These are phyloP conservation scores for Monilinia polystroma DNA, from an alignment of 2,329 filamentous ascomycete species.

Conservation along the genomic window DNA sequence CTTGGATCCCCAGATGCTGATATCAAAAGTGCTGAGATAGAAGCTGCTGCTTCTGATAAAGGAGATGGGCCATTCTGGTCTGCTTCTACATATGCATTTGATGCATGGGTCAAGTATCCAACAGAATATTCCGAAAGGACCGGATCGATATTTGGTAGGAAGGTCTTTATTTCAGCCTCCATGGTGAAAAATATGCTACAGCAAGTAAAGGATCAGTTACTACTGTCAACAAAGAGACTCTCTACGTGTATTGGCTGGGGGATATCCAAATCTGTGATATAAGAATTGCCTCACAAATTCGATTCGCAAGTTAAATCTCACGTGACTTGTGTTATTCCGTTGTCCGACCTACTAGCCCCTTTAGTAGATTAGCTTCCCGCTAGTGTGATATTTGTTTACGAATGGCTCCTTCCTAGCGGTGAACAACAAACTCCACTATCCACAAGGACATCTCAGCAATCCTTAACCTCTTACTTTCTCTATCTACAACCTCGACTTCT, in stretches of 20 bases:
- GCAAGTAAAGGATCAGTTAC: not conserved
- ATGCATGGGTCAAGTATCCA: constrained; percentile 92
- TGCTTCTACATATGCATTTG: constrained; percentile 74
- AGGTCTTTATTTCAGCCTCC: constrained; percentile 83
- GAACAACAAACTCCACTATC: constrained; percentile 30
- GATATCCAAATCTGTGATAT: not conserved
- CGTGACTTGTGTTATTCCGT: not conserved
- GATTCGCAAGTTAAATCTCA: constrained; percentile 2
- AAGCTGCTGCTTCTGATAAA: constrained; percentile 76
- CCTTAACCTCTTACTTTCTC: constrained; percentile 31
- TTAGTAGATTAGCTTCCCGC: not conserved
- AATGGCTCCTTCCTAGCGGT: constrained; percentile 24
- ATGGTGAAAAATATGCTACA: constrained; percentile 47
- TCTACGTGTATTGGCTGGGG: not conserved
- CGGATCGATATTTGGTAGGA: constrained; percentile 84
- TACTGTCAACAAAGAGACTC: constrained; percentile 1
- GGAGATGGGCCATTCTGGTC: constrained; percentile 71
- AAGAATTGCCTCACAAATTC: constrained; percentile 9
- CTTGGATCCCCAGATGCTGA: constrained; percentile 88
- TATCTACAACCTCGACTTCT: constrained; percentile 26
- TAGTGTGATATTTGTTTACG: constrained; percentile 24
- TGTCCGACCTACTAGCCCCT: not conserved
- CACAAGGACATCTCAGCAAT: constrained; percentile 29
- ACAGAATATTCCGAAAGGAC: constrained; percentile 89
- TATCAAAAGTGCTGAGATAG: constrained; percentile 83